phyloP scores from a whole-genome alignment of 129 eudicot species.

The Escallonia herrerae region DNA sequence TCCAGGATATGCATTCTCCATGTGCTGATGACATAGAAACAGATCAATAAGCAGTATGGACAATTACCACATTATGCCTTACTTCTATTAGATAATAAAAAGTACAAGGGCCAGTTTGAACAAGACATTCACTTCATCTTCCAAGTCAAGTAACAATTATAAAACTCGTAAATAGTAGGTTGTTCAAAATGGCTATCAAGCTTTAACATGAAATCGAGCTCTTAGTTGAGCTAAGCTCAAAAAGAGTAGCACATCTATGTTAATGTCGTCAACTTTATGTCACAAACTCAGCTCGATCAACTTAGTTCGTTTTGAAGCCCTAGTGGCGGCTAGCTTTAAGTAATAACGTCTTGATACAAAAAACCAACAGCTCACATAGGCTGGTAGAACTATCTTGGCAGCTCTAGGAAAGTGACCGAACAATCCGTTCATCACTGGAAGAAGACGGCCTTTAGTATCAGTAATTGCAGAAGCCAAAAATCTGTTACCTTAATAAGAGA shows the following conservation, averaged over 20 bases:
- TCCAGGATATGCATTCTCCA: constrained; percentile 95
- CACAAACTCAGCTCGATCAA: too few species aligned
- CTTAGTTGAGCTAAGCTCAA: too few species aligned
- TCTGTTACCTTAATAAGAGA: background rate
- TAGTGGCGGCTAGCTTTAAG: too few species aligned
- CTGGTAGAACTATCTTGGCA: background rate
- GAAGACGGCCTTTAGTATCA: background rate
- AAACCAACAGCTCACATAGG: background rate
- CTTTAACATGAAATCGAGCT: background rate
- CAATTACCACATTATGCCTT: background rate
- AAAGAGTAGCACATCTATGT: too few species aligned
- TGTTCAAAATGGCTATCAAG: too few species aligned
- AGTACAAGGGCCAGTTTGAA: background rate
- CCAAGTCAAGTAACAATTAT: background rate
- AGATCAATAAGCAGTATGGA: constrained; percentile 14
- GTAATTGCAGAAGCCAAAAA: background rate
- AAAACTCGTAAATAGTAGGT: too few species aligned
- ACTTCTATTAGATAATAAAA: too few species aligned
- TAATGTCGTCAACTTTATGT: too few species aligned
- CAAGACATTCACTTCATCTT: background rate
- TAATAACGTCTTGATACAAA: background rate
- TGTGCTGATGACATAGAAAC: constrained; percentile 48
- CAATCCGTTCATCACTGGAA: background rate
- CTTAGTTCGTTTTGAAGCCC: too few species aligned
- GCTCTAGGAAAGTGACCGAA: constrained; percentile 3